These are phyloP conservation scores for Candida railenensis DNA, from an alignment of 805 yeast genomes.

Conservation along the genomic window DNA sequence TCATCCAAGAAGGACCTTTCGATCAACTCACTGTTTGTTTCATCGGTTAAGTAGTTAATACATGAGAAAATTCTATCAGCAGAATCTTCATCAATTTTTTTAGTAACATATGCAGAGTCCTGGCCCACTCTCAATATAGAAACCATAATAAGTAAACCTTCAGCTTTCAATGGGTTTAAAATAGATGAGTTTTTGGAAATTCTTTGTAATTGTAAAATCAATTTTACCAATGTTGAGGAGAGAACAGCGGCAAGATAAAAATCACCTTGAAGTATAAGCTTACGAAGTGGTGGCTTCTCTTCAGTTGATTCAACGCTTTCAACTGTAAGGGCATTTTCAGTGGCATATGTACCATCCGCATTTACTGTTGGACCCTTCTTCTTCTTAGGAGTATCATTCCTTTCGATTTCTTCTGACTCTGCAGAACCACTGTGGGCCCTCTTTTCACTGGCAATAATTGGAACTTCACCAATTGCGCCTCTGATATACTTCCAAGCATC, in stretches of 20 bases:
- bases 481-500: constrained; percentile 87
- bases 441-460: constrained; percentile 75
- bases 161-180: constrained; percentile 86
- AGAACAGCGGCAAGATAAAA: constrained; percentile 87
- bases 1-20: constrained; percentile 81
- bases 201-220: constrained; percentile 72
- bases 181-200: constrained; percentile 52
- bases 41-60: constrained; percentile 74
- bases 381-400: constrained; percentile 27
- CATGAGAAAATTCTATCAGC: constrained; percentile 92
- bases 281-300: constrained; percentile 71
- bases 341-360: constrained; percentile 99
- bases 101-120: constrained; percentile 63
- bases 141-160: constrained; percentile 89
- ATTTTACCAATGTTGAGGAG: constrained; percentile 83
- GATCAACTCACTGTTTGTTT: constrained; percentile 48
- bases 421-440: constrained; percentile 32
- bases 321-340: constrained; percentile 78
- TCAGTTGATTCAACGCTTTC: constrained; percentile 21
- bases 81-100: constrained; percentile 92
- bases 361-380: constrained; percentile 73
- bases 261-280: constrained; percentile 80
- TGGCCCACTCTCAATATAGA: constrained; percentile 82
- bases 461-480: constrained; percentile 83
- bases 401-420: constrained; percentile 20